These are phyloP conservation scores for Aspergillus panamensis DNA, from an alignment of 495 filamentous ascomycete species.

Conservation along the genomic window DNA sequence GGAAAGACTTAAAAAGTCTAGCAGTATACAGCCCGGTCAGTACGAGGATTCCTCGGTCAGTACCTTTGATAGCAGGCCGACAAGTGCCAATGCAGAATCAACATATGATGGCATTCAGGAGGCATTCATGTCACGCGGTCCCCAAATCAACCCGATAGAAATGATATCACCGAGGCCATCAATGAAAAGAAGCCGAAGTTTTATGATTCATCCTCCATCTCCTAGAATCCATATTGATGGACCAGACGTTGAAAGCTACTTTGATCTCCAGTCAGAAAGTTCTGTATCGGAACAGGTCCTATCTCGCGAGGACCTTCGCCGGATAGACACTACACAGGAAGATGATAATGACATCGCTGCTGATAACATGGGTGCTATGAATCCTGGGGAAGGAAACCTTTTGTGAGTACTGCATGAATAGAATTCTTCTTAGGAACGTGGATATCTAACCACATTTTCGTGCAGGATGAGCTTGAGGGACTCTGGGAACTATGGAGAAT, in stretches of 20 bases:
- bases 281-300: neutral
- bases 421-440: neutral
- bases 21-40: slow-evolving; percentile 21
- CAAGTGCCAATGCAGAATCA: slow-evolving; percentile 18
- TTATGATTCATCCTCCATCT: slow-evolving; percentile 20
- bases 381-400: slow-evolving; percentile 11
- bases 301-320: slow-evolving; percentile 1
- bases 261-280: slow-evolving; percentile 20
- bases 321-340: neutral
- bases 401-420: slow-evolving; percentile 7
- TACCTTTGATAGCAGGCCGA: slow-evolving; percentile 33
- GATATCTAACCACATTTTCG: neutral
- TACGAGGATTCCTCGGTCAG: slow-evolving; percentile 35
- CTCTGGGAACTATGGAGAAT: slow-evolving; percentile 21
- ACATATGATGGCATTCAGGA: slow-evolving; percentile 10
- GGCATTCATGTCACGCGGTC: slow-evolving; percentile 10
- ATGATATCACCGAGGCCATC: slow-evolving; percentile 19
- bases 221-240: slow-evolving; percentile 38
- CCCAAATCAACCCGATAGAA: slow-evolving; percentile 10
- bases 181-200: slow-evolving; percentile 29
- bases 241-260: slow-evolving; percentile 24
- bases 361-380: slow-evolving; percentile 2
- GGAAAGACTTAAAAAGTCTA: slow-evolving; percentile 27
- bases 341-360: slow-evolving; percentile 2
- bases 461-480: slow-evolving; percentile 6